Base-by-base conservation (phyloP, 306 rosid species). In the Malus sieversii region DNA sequence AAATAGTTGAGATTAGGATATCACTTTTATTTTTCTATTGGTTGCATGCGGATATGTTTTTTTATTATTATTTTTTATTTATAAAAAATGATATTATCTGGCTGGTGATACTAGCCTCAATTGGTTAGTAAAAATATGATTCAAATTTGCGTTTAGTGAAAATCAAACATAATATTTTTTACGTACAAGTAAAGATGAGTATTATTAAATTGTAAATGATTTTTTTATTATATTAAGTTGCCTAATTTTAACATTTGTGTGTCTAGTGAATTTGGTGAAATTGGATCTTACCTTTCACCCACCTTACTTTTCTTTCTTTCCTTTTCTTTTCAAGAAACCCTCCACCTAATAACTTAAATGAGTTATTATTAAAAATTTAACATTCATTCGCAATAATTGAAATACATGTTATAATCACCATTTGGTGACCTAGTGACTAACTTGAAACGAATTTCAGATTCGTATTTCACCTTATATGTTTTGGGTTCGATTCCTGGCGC, bases 121-220 rank as follows among this genome's bases (percentile, higher is more conserved):
- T 35, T 35, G 8, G 6, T 0, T 38, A 38, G 0, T 7, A 38
- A 38, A 1, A 38, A 0, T 38, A 6, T 38, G 2, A 0, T 38
- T 38, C 2, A 38, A 38, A 38, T 38, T 38, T 7, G 0, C 0
- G 10, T 7, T 38, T 7, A 8, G 7, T 0, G 2, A 6, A 2
- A 38, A 38, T 38, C 2, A 0, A 38, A 38, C 2, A 38, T 35
- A 35, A 35, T 0, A 38, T 0, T 1, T 38, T 0, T 38, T 9
- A 7, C 1, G 1, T 38, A 38, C 10, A 6, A 38, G 0, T 38
- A 0, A 7, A 35, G 0, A 35, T 0, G 0, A 33, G 0, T 33
- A 33, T 5, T 1, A 33, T 35, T 35, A 6, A 2, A 35, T 8
- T 1, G 0, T 35, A 6, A 35, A 5, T 35, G 8, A 35, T 0